Evolutionary conservation across 768 basidiomycete genomes (phyloP), one percentile per base, ranked within the genome.

Genomic region (Naganishia friedmannii): DNA sequence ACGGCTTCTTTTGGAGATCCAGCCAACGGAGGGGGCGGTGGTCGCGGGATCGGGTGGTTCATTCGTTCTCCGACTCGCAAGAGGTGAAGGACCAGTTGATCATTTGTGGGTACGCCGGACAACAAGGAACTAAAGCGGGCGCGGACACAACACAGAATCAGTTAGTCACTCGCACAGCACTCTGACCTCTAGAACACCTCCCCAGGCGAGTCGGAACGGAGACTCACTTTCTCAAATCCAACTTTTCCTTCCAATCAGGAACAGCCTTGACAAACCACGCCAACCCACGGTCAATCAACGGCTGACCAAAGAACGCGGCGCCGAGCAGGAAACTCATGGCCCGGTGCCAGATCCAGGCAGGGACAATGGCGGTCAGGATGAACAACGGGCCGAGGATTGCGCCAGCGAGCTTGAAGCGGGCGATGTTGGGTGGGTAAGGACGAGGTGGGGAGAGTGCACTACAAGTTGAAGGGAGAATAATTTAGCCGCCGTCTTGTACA

Each of bases 21-120:
- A 15, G 67, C 71, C 53, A 79, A 73, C 56, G 79, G 79, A 34
- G 78, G 77, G 15, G 79, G 75, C 68, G 56, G 68, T 26, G 65
- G 70, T 70, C 71, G 71, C 17, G 68, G 74, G 53, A 73, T 71
- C 6, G 75, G 74, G 15, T 73, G 67, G 69, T 70, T 71, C 31
- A 67, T 56, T 2, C 74, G 75, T 73, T 83, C 82, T 13, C 75
- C 78, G 32, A 82, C 76, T 48, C 83, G 79, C 10, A 82, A 73
- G 46, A 82, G 70, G 69, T 82, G 79, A 5, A 83, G 75, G 5
- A 79, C 79, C 48, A 83, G 73, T 53, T 83, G 83, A 29, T 79
- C 78, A 72, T 83, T 78, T 67, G 82, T 83, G 9, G 83, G 83
- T 2, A 83, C 83, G 28, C 78, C 73, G 46, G 77, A 80, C 45